phyloP scores from a whole-genome alignment of 495 filamentous ascomycete genomes.

The Neurospora tetraspora region DNA sequence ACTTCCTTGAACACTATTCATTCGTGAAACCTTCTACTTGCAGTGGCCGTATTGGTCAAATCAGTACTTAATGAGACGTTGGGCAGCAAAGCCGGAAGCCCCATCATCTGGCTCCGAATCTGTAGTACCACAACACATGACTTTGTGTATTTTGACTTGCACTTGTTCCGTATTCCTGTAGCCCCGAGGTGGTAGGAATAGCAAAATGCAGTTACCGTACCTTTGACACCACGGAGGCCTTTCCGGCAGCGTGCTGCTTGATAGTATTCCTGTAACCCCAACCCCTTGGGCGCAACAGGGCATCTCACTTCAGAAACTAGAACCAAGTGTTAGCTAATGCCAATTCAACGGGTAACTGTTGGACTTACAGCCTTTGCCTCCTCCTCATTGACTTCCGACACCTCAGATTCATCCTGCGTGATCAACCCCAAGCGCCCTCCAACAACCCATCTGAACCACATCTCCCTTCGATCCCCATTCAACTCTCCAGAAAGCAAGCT shows the following conservation, averaged over 20 bases:
- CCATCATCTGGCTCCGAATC: not conserved
- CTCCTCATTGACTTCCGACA: slow-evolving; percentile 53
- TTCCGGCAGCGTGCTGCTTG: not conserved
- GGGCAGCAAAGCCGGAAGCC: not conserved
- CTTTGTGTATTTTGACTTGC: not conserved
- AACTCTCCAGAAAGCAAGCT: slow-evolving; percentile 60
- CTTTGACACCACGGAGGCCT: not conserved
- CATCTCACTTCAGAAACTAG: not conserved
- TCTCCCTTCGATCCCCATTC: slow-evolving; percentile 70
- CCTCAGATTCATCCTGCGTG: slow-evolving; percentile 47
- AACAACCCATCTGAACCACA: slow-evolving; percentile 66
- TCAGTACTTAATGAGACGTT: not conserved
- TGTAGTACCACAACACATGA: not conserved
- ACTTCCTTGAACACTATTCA: not conserved
- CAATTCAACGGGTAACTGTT: not conserved
- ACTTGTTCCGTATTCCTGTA: not conserved
- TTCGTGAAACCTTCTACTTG: not conserved
- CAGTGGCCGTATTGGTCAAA: not conserved
- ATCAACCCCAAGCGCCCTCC: slow-evolving; percentile 63
- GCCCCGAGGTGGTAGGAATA: not conserved
- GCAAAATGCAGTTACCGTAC: not conserved
- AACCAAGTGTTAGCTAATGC: not conserved
- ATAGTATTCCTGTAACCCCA: not conserved
- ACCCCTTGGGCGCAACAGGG: not conserved
- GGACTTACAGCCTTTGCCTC: slow-evolving; percentile 53